Evolutionary conservation across 1,139 yeast genomes (phyloP).

Genomic region (Diutina catenulata): DNA sequence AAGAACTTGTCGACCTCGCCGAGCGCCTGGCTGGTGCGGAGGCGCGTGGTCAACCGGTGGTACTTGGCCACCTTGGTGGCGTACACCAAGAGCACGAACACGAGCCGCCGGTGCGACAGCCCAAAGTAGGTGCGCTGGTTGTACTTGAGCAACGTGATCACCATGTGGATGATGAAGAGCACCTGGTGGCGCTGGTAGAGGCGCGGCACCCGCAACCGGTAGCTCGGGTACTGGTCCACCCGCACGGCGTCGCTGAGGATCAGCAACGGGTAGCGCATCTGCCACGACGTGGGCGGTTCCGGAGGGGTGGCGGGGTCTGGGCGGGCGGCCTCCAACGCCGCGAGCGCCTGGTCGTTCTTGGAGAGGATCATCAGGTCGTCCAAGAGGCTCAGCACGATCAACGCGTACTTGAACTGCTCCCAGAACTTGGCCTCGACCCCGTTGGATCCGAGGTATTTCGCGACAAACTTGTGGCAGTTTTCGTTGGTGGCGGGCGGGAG

Average conservation of each 20-base stretch:
- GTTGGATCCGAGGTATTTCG: constrained; percentile 7
- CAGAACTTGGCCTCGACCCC: constrained; percentile 13
- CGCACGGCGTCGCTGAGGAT: constrained; percentile 5
- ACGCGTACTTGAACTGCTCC: constrained; percentile 32
- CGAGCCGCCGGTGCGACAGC: constrained; percentile 7
- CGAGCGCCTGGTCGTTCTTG: constrained; percentile 28
- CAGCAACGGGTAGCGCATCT: constrained; percentile 10
- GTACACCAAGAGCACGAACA: constrained; percentile 18
- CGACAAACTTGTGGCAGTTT: constrained; percentile 9
- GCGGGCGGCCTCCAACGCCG: constrained; percentile 13
- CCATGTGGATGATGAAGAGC: constrained; percentile 7
- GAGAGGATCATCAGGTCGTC: constrained; percentile 34
- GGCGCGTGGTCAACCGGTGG: constrained; percentile 14
- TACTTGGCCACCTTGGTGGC: constrained; percentile 21
- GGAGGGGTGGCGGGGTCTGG: neutral
- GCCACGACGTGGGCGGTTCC: neutral
- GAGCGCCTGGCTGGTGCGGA: constrained; percentile 17
- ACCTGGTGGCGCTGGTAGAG: constrained; percentile 5
- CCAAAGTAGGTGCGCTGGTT: constrained; percentile 6
- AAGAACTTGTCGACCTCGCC: constrained; percentile 20
- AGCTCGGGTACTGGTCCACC: constrained; percentile 6
- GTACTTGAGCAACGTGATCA: constrained; percentile 10
- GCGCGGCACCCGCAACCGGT: constrained; percentile 7
- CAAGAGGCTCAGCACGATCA: constrained; percentile 28
- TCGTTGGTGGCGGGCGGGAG: constrained; percentile 7